These are phyloP conservation scores for Phytopythium vexans DNA, from an alignment of 352 stramenopile species.

Conservation along the genomic window DNA sequence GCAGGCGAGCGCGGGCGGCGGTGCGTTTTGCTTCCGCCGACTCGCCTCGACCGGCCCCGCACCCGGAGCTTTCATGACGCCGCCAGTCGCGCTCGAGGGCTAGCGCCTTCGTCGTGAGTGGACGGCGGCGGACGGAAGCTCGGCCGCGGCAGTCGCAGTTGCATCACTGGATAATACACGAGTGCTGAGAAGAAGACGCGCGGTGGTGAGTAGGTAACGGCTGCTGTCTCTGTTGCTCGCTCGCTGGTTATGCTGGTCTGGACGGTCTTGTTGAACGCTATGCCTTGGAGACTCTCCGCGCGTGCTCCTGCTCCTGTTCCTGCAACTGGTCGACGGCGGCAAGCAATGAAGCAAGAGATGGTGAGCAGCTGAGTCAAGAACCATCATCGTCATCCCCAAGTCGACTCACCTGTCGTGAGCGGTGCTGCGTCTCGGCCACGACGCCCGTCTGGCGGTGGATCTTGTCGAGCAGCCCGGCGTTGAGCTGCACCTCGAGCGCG, in stretches of 20 bases:
- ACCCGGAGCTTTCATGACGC: too few species aligned
- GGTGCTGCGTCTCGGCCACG: conserved; percentile 65
- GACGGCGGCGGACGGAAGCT: too few species aligned
- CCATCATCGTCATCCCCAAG: background rate
- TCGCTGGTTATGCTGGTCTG: too few species aligned
- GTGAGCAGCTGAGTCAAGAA: conserved; percentile 2
- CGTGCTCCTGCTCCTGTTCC: conserved; percentile 37
- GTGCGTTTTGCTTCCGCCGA: too few species aligned
- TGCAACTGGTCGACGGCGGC: conserved; percentile 31
- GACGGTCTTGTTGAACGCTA: conserved; percentile 7
- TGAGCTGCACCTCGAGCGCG: conserved; percentile 68
- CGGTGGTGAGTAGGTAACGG: too few species aligned
- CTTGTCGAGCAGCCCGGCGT: conserved; percentile 63
- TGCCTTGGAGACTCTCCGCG: conserved; percentile 24
- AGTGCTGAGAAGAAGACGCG: too few species aligned
- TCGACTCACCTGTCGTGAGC: conserved; percentile 58
- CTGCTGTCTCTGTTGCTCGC: too few species aligned
- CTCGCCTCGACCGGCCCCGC: too few species aligned
- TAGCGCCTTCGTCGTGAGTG: too few species aligned
- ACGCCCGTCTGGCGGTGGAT: conserved; percentile 64
- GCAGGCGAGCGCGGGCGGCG: background rate
- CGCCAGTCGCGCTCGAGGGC: too few species aligned
- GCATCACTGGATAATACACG: too few species aligned
- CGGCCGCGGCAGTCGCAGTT: too few species aligned
- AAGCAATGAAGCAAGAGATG: background rate